Conservation (phyloP, 23 red algal genomes). For the Agarophyton chilense region DNA sequence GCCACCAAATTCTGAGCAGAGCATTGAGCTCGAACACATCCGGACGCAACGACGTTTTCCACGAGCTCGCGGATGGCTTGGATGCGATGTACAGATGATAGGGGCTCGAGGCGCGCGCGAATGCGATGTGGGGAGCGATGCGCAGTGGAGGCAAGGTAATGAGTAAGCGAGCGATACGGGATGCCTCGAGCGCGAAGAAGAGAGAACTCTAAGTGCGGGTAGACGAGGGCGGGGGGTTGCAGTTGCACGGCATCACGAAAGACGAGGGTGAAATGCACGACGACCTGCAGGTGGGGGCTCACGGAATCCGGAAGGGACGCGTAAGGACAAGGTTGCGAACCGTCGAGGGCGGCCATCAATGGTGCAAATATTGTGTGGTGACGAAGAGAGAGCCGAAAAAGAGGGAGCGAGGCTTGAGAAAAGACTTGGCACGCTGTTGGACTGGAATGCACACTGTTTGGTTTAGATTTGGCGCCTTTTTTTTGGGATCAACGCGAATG, state of each 20-base stretch:
- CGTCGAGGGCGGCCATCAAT: no score
- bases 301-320: not conserved
- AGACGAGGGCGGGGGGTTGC: not conserved
- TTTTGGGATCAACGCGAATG: not conserved
- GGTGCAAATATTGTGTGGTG: no score
- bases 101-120: not conserved
- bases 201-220: not conserved
- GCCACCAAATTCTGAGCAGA: not conserved
- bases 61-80: not conserved
- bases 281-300: not conserved
- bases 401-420: no score
- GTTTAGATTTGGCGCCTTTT: not conserved
- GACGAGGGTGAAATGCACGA: constrained; percentile 10
- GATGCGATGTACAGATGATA: not conserved
- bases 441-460: not conserved
- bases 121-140: not conserved
- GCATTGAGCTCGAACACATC: not conserved
- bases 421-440: not conserved
- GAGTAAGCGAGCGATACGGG: not conserved
- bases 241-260: constrained; percentile 1
- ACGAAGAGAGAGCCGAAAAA: no score
- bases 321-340: not conserved
- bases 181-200: not conserved
- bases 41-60: not conserved
- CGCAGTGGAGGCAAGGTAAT: not conserved